phyloP scores from a whole-genome alignment of 106 monocot species.

The Dactylorhiza incarnata region DNA sequence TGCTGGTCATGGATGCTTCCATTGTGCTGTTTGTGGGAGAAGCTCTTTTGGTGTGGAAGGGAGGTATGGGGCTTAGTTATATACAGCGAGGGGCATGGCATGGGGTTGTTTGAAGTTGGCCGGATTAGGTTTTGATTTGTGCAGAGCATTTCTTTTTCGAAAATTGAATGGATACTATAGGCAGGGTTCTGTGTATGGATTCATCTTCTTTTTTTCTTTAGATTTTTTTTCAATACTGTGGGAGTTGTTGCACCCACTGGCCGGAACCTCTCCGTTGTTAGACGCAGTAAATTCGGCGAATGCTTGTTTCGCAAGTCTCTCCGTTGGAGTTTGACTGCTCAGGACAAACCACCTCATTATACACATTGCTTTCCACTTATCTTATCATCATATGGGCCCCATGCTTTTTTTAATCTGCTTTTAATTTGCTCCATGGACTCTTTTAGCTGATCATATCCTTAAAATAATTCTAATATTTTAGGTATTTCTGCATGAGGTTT shows the following conservation, averaged over 20 bases:
- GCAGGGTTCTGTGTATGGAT: not conserved
- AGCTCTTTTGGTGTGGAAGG: not conserved
- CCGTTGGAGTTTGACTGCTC: not conserved
- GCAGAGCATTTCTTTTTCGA: not conserved
- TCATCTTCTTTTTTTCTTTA: not conserved
- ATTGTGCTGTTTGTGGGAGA: not conserved
- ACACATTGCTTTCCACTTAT: not conserved
- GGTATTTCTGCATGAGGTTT: too few relatives aligned
- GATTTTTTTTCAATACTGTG: not conserved
- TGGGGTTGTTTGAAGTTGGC: conserved; percentile 18
- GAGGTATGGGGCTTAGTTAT: not conserved
- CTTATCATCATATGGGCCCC: not conserved
- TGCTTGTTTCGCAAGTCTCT: not conserved
- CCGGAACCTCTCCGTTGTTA: not conserved
- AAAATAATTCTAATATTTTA: too few relatives aligned
- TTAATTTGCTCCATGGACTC: not conserved
- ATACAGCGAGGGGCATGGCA: not conserved
- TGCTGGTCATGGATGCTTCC: not conserved
- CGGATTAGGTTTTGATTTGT: conserved; percentile 32
- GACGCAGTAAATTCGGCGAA: not conserved
- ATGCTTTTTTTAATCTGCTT: not conserved
- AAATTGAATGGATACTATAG: not conserved
- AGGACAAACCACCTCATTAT: not conserved
- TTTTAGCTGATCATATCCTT: too few relatives aligned
- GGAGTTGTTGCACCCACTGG: conserved; percentile 24